Evolutionary conservation across 495 filamentous ascomycete genomes (phyloP).

Genomic region (Podospora fimiseda): DNA sequence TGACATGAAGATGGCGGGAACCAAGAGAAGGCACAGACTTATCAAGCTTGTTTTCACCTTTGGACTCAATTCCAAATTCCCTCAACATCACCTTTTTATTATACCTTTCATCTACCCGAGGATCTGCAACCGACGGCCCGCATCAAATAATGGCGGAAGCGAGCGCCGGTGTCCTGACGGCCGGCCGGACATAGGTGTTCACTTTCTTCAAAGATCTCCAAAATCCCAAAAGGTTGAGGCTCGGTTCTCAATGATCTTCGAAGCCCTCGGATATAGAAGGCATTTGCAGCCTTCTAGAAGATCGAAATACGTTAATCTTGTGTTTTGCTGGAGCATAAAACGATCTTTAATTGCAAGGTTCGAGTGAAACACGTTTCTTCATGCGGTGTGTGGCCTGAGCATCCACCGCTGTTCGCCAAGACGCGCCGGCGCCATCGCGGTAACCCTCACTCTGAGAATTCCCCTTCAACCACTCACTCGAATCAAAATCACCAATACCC

Average conservation of each 20-base stretch:
- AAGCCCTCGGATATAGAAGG: conserved; percentile 35
- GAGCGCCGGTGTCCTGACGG: no score
- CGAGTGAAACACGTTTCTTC: conserved; percentile 41
- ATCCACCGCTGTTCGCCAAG: conserved; percentile 27
- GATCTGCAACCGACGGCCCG: not conserved
- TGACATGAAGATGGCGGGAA: no score
- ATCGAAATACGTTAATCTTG: conserved; percentile 36
- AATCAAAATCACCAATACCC: conserved; percentile 4
- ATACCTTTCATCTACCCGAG: not conserved
- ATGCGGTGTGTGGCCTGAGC: conserved; percentile 33
- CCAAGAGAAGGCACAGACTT: no score
- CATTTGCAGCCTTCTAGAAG: conserved; percentile 40
- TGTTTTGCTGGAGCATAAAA: conserved; percentile 37
- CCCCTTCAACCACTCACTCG: conserved; percentile 6
- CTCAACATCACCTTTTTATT: not conserved
- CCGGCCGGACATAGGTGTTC: no score
- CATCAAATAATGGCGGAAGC: not conserved
- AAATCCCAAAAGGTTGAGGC: not conserved
- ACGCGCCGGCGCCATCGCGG: conserved; percentile 9
- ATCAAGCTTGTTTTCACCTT: no score
- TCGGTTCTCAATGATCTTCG: conserved; percentile 10
- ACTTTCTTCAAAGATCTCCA: no score
- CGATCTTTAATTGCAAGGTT: conserved; percentile 45
- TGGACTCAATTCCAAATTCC: not conserved
- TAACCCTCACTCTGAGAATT: not conserved